These are phyloP conservation scores for Diophrys appendiculata DNA, from an alignment of 73 alveolate genomes.

Conservation along the genomic window DNA sequence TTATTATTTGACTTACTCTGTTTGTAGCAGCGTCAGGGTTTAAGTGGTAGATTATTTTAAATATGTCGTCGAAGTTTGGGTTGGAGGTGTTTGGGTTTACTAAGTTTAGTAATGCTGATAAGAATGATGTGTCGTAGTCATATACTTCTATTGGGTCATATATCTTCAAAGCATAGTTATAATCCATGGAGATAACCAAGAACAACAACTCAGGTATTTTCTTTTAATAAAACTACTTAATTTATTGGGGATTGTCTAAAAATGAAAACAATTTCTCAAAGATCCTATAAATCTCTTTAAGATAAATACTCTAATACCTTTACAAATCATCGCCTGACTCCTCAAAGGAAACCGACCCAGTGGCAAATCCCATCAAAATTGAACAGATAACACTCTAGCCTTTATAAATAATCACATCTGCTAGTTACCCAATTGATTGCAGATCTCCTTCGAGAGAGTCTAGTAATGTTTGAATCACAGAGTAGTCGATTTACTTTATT, in stretches of 20 bases:
- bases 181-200: constrained; percentile 3
- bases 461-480: too few species aligned
- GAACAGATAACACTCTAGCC: background rate
- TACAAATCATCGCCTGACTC: background rate
- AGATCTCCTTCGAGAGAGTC: constrained; percentile 14
- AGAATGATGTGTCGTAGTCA: background rate
- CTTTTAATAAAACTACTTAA: background rate
- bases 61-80: constrained; percentile 4
- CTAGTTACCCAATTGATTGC: background rate
- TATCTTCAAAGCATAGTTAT: background rate
- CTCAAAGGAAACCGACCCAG: background rate
- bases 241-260: too few species aligned
- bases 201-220: background rate
- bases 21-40: background rate
- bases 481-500: too few species aligned
- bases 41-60: background rate
- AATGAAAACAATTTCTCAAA: background rate
- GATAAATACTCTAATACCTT: too few species aligned
- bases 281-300: background rate
- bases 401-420: background rate
- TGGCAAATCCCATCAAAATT: constrained; percentile 4
- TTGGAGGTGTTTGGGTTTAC: background rate
- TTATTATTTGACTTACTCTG: background rate
- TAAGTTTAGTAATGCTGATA: background rate
- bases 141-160: background rate